Evolutionary conservation across 768 basidiomycete genomes (phyloP), one percentile per base, ranked within the genome.

Genomic region (Leccinum subtestaceum): DNA sequence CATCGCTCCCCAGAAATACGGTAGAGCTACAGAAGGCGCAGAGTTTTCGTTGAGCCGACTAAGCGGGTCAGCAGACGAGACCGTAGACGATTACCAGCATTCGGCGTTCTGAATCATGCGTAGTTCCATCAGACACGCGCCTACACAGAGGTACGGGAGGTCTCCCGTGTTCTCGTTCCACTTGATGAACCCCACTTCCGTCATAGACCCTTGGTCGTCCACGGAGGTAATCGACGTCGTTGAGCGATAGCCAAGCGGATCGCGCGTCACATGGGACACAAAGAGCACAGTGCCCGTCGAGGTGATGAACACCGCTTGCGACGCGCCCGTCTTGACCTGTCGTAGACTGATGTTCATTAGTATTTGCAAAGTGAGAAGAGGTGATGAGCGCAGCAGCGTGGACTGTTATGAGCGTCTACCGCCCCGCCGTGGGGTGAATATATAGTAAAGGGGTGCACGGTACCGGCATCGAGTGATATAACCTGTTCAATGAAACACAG

Each of bases 331-430:
- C 48, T 53, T 48, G 17, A 67, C 63, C 31, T 53, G 59, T 19
- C 60, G 66, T 38, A 65, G 60, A 29, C 57, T 63, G 63, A 65
- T 46, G 53, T 65, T 68, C 66, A 68, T 68, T 2, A 34, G 32
- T 32, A 27, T 19, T 12, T 45, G 32, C 19, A 11, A 45, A 5
- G 7, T 21, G 10, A 15, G 1, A 4, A 2, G 17, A 17, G 15
- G 5, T 48, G 47, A 15, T 6, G 23, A 10, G 10, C 15, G 47
- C 25, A 13, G 6, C 23, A 48, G 13, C 23, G 46, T 47, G 12
- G 12, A 19, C 34, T 10, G 13, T 34, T n/a, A n/a, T 40, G n/a
- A 40, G 40, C 40, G 40, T 10, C 8, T 40, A 40, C 17, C 38
- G 40, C 9, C n/a, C 4, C 9, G 5, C 43, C 17, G 19, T 19